Evolutionary conservation across 345 rosid species (phyloP).

Genomic region (Raphanus sativus): DNA sequence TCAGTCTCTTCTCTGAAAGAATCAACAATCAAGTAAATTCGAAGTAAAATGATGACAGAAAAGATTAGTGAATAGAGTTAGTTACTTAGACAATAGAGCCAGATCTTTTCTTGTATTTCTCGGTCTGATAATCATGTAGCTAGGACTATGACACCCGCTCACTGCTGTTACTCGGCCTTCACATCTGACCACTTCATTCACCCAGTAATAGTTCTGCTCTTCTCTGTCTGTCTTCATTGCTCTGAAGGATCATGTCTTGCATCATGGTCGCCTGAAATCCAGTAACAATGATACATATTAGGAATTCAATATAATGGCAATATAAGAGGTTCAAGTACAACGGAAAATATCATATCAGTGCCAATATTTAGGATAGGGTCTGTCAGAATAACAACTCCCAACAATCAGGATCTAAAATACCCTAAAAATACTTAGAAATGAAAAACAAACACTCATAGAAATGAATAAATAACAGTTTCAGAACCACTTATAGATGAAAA

Average conservation of each 20-base stretch:
- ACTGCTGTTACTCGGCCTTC: conserved; percentile 67
- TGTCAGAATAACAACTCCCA: too few species aligned
- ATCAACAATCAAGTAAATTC: background rate
- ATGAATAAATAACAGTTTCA: too few species aligned
- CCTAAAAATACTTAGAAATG: too few species aligned
- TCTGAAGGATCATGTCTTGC: conserved; percentile 44
- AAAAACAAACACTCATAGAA: too few species aligned
- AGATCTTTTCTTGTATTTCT: conserved; percentile 76
- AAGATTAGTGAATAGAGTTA: background rate
- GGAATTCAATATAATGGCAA: too few species aligned
- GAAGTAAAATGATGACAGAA: background rate
- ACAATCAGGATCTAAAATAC: too few species aligned
- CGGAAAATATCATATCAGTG: too few species aligned
- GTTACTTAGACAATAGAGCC: conserved; percentile 70
- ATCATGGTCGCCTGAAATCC: conserved; percentile 47
- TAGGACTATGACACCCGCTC: conserved; percentile 50
- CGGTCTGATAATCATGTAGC: conserved; percentile 47
- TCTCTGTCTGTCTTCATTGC: conserved; percentile 58
- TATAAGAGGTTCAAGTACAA: too few species aligned
- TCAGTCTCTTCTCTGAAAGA: conserved; percentile 78
- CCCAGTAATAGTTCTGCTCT: conserved; percentile 80
- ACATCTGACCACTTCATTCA: conserved; percentile 88
- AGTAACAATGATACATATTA: too few species aligned
- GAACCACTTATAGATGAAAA: too few species aligned
- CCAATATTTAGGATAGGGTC: too few species aligned